Percentiles rank a stretch among this genome's conserved stretches.
Conservation (phyloP, 257 asterid species). For the Fraxinus excelsior region DNA sequence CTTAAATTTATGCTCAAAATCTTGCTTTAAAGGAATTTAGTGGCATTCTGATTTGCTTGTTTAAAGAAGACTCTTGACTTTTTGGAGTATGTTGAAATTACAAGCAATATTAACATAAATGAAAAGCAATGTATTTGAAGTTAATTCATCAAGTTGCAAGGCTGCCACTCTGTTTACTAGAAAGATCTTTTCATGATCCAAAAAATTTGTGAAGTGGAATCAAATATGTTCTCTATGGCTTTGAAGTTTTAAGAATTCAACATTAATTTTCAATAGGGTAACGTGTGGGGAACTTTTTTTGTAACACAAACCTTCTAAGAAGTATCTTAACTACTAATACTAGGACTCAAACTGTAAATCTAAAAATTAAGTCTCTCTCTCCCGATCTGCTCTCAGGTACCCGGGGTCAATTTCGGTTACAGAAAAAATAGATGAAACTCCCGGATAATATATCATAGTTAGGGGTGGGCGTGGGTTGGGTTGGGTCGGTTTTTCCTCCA, state of each 20-base stretch:
- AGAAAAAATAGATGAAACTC: neutral
- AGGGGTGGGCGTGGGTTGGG: too few species aligned
- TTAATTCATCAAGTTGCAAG: neutral
- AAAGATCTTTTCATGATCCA: neutral
- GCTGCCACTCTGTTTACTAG: neutral
- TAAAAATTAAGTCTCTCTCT: neutral
- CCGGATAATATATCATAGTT: too few species aligned
- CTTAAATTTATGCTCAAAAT: neutral
- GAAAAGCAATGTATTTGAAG: neutral
- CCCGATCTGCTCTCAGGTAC: neutral
- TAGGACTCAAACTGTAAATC: too few species aligned
- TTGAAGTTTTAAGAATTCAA: neutral
- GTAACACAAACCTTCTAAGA: neutral
- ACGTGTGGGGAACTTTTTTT: constrained; percentile 1
- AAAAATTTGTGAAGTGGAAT: neutral
- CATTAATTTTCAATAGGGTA: neutral
- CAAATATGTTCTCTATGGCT: neutral
- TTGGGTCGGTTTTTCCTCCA: too few species aligned
- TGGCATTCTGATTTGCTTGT: constrained; percentile 16
- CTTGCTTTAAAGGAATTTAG: constrained; percentile 37
- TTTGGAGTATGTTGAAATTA: constrained; percentile 26
- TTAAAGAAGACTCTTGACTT: constrained; percentile 24
- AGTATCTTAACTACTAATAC: neutral
- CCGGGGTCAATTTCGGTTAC: neutral
- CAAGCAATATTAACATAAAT: constrained; percentile 28